Percentiles rank a stretch among this genome's conserved stretches.
These are phyloP conservation scores for Lactifluus volemus DNA, from an alignment of 768 basidiomycete species.

Conservation along the genomic window DNA sequence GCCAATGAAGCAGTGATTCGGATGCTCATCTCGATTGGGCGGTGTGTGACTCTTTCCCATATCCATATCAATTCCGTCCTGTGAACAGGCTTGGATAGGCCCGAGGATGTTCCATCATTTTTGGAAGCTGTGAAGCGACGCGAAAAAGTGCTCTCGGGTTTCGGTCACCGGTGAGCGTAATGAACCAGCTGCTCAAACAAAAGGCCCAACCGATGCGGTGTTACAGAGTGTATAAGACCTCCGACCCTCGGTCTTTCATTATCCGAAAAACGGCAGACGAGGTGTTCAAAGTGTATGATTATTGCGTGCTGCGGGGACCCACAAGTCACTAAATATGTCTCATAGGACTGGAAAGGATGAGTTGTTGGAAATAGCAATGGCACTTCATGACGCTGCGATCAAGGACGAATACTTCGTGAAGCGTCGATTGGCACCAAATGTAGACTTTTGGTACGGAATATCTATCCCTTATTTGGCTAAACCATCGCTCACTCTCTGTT, in stretches of 20 bases:
- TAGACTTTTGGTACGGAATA: conserved; percentile 72
- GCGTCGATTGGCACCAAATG: conserved; percentile 78
- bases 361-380: conserved; percentile 83
- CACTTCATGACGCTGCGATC: conserved; percentile 79
- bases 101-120: conserved; percentile 78
- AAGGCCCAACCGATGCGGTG: background rate
- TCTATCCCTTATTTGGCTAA: background rate
- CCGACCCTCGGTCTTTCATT: conserved; percentile 86
- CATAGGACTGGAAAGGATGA: conserved; percentile 76
- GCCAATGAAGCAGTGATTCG: conserved; percentile 93
- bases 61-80: background rate
- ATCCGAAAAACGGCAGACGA: conserved; percentile 86
- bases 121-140: conserved; percentile 81
- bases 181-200: background rate
- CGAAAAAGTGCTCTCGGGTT: conserved; percentile 84
- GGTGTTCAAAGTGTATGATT: conserved; percentile 77
- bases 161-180: conserved; percentile 65
- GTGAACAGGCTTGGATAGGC: conserved; percentile 33
- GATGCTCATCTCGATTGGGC: conserved; percentile 85
- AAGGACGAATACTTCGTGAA: conserved; percentile 85
- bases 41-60: conserved; percentile 33
- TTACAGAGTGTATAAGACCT: conserved; percentile 65
- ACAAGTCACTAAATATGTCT: background rate
- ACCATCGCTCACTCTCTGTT: conserved; percentile 1
- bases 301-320: background rate